Evolutionary conservation across 331 rosid genomes (phyloP), one percentile per base, ranked within the genome.

Genomic region (Cucumis variabilis): DNA sequence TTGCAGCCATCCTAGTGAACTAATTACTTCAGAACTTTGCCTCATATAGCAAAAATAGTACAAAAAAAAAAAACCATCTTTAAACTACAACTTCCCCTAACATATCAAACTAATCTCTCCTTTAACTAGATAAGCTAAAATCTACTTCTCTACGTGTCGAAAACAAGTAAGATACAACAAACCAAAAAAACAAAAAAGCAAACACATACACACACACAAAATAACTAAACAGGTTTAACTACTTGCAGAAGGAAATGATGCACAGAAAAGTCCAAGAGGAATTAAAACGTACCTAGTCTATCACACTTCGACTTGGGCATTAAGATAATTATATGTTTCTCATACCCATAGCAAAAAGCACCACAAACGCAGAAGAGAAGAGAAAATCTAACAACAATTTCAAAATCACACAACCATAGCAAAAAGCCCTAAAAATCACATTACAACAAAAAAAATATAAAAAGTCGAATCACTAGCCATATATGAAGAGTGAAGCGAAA

Each of bases 221-320:
- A 10, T 15, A 48, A 68, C n/a, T 7, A 27, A 17, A 69, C 63
- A 55, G 50, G n/a, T 21, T 25, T 27, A 13, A 28, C 62, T 28
- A 63, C 46, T 50, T 23, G 82, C 33, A 50, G 48, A 63, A 37
- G 11, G 8, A 23, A 76, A 74, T 62, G 60, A 27, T 27, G 50
- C 76, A 85, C 7, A 48, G 9, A 72, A 27, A 15, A 4, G 66
- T 9, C 8, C 51, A 76, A 67, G 23, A 55, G 13, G 12, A 72
- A 74, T 28, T 13, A 74, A 19, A 10, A 41, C 88, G 3, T 9
- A 95, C 98, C 98, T 88, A 92, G 91, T 74, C 85, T 93, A 80
- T 94, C 92, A 71, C 99, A 91, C 90, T 94, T 96, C 7, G 99
- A 96, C 82, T 93, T 94, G 1, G 99, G 99, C 99, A 96, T 96